Percentiles rank a stretch among this genome's conserved stretches.
phyloP scores from a whole-genome alignment of 208 protist genomes.

The Acanthamoeba triangularis region DNA sequence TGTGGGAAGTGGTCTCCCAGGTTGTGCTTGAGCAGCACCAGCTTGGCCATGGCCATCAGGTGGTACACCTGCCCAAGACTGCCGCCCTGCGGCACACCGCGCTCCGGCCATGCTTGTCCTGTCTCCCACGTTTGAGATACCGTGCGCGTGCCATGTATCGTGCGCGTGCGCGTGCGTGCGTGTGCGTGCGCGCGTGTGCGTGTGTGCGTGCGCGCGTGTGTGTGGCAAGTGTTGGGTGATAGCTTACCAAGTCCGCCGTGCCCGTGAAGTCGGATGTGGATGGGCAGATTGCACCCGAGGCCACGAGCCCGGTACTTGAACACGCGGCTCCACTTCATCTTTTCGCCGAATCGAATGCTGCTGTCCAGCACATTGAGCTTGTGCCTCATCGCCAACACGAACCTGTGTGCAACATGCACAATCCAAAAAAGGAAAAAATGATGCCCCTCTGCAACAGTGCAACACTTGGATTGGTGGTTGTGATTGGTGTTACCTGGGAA shows the following conservation, averaged over 20 bases:
- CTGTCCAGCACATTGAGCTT: background rate
- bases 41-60: background rate
- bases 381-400: background rate
- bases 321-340: slow-evolving; percentile 12
- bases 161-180: too few relatives aligned
- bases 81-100: background rate
- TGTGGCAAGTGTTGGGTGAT: background rate
- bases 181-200: too few relatives aligned
- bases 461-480: background rate
- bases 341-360: background rate
- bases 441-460: background rate
- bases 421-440: too few relatives aligned
- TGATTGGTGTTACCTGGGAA: background rate
- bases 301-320: background rate
- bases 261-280: background rate
- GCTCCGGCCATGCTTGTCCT: background rate
- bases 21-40: background rate
- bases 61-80: background rate
- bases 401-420: background rate
- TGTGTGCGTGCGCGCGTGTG: too few relatives aligned
- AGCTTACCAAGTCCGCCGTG: background rate
- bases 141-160: too few relatives aligned
- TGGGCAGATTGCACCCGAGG: background rate
- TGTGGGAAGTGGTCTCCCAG: background rate
- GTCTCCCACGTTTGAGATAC: too few relatives aligned